Evolutionary conservation across 1,284 basidiomycete species (phyloP), one percentile per base, ranked within the genome.

Genomic region (Ustilago sp.): DNA sequence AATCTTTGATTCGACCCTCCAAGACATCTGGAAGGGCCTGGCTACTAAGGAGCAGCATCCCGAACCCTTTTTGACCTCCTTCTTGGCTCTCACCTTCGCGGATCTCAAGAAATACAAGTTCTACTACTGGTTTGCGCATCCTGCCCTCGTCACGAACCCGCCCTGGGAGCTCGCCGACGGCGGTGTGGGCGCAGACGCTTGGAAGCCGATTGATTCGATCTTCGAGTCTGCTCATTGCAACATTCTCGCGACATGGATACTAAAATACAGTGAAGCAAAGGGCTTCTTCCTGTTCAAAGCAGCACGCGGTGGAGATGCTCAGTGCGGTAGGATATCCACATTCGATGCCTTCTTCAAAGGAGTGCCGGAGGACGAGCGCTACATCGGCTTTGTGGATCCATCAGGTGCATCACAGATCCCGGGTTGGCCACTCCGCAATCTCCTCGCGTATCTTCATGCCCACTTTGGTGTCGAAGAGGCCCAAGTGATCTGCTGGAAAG

Each of bases 71-170:
- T 88, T 98, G 55, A 93, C 90, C 64, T 89, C 89, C 2, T 98
- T 98, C 87, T 88, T 98, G 15, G 88, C 97, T 32, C 92, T 99
- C 77, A 94, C 94, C 0, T 99, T 92, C 82, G 93, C 97, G 0
- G 97, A 99, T 86, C 91, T 99, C 68, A 99, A 99, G 89, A 98
- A 96, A 87, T 98, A 96, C 88, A 93, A 92, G 75, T 98, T 94
- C 86, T 95, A 93, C 85, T 98, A 99, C 87, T 98, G 96, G 95
- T 98, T 98, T 82, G 93, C 93, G 0, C 97, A 98, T 86, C 97
- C 97, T 0, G 94, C 94, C 0, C 91, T 98, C 65, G 90, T 92
- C 0, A 89, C 76, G 1, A 75, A 75, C 41, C 81, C 83, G 0
- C 63, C 73, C 3, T 85, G 84, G 84, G 91, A 94, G 87, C 89